Conservation (phyloP, 1,284 basidiomycete genomes). For the Tranzscheliella williamsii region DNA sequence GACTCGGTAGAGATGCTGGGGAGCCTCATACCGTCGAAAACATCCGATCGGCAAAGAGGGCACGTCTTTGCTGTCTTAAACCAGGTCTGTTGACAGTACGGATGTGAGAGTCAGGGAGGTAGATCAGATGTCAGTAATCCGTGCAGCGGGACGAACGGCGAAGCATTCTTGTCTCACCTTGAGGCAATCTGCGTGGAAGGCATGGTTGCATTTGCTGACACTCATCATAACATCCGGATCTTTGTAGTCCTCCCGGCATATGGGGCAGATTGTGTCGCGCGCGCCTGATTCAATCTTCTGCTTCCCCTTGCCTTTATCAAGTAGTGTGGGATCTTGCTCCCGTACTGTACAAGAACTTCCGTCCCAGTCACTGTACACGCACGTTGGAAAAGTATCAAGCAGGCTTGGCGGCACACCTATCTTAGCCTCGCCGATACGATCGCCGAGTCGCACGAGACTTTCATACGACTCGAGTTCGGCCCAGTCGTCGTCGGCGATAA, state of each 20-base stretch:
- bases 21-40: slow-evolving; percentile 17
- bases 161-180: too few relatives aligned
- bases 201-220: slow-evolving; percentile 26
- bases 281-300: slow-evolving; percentile 7
- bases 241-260: slow-evolving; percentile 31
- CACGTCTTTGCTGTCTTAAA: slow-evolving; percentile 35
- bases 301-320: slow-evolving; percentile 20
- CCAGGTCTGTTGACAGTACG: slow-evolving; percentile 16
- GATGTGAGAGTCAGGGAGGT: too few relatives aligned
- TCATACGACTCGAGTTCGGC: slow-evolving; percentile 30
- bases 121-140: too few relatives aligned
- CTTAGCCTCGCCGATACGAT: slow-evolving; percentile 16
- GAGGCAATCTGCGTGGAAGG: slow-evolving; percentile 34
- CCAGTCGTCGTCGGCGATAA: slow-evolving; percentile 37
- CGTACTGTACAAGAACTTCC: slow-evolving; percentile 15
- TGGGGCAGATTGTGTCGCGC: slow-evolving; percentile 32
- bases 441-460: slow-evolving; percentile 17
- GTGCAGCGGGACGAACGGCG: too few relatives aligned
- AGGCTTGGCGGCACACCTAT: slow-evolving; percentile 17
- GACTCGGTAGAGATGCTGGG: too few relatives aligned
- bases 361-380: slow-evolving; percentile 28
- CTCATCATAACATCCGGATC: slow-evolving; percentile 33
- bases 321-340: slow-evolving; percentile 3
- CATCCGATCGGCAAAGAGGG: slow-evolving; percentile 29
- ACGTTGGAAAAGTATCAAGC: slow-evolving; percentile 23